Percentiles rank a stretch among this genome's conserved stretches.
Evolutionary conservation across 2,329 filamentous ascomycete species (phyloP).

Genomic region (Fusarium sororula): DNA sequence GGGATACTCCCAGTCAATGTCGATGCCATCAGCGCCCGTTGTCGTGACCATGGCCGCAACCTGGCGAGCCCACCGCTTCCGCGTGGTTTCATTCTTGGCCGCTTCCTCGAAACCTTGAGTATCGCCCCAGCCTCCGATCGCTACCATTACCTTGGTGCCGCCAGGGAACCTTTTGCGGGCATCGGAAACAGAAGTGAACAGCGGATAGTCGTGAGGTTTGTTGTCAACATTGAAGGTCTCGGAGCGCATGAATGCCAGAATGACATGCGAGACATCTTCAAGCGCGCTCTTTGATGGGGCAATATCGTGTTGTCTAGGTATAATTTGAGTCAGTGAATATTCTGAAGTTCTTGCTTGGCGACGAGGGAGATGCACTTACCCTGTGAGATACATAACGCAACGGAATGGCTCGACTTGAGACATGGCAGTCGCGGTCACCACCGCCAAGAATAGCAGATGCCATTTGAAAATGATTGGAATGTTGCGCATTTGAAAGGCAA

Average conservation of each 20-base stretch:
- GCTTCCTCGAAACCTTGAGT: slow-evolving; percentile 69
- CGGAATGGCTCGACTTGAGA: slow-evolving; percentile 25
- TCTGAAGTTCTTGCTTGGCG: too few species aligned
- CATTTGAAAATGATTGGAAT: background rate
- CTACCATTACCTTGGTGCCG: slow-evolving; percentile 71
- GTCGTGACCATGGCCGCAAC: slow-evolving; percentile 69
- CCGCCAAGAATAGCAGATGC: background rate
- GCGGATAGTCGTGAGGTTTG: slow-evolving; percentile 53
- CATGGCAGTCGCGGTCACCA: background rate
- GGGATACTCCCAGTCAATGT: slow-evolving; percentile 74
- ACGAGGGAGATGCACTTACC: slow-evolving; percentile 44
- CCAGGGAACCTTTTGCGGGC: slow-evolving; percentile 59
- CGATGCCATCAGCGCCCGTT: slow-evolving; percentile 71
- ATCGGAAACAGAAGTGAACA: slow-evolving; percentile 62
- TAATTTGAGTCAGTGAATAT: slow-evolving; percentile 30
- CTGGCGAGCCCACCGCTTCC: slow-evolving; percentile 69
- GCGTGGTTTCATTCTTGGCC: slow-evolving; percentile 60
- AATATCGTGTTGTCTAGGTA: slow-evolving; percentile 57
- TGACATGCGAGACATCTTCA: slow-evolving; percentile 63
- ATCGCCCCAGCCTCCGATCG: slow-evolving; percentile 81
- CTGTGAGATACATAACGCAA: slow-evolving; percentile 61
- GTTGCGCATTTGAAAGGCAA: background rate
- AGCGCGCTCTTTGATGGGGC: slow-evolving; percentile 52
- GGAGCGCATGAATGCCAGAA: slow-evolving; percentile 66
- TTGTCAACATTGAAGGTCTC: slow-evolving; percentile 59